Conservation (phyloP, 2,329 filamentous ascomycete species). For the Sclerotinia spermophila region DNA sequence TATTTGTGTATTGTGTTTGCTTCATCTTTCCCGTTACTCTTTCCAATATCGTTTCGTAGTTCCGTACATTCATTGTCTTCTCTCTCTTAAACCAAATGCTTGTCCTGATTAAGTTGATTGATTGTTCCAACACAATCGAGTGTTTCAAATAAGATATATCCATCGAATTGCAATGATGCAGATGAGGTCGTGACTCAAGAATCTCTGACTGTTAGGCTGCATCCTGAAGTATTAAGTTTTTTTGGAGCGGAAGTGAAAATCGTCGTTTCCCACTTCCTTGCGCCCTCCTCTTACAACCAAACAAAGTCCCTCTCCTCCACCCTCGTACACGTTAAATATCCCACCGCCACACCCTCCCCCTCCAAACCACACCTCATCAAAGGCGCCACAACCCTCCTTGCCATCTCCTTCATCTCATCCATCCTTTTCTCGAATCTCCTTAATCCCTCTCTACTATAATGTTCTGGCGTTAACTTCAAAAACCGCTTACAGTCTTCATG, state of each 20-base stretch:
- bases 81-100: not conserved
- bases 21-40: not conserved
- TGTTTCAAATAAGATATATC: not conserved
- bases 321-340: slow-evolving; percentile 63
- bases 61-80: not conserved
- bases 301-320: slow-evolving; percentile 60
- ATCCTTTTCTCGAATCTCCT: slow-evolving; percentile 80
- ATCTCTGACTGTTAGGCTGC: not conserved
- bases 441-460: slow-evolving; percentile 84
- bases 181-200: not conserved
- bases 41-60: not conserved
- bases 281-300: slow-evolving; percentile 42
- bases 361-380: slow-evolving; percentile 83
- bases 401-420: slow-evolving; percentile 83
- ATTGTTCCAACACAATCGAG: not conserved
- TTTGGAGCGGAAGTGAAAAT: not conserved
- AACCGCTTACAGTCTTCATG: slow-evolving; percentile 92
- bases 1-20: not conserved
- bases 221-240: not conserved
- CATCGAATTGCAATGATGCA: not conserved
- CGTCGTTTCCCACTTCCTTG: not conserved
- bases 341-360: slow-evolving; percentile 59
- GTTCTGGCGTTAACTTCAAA: slow-evolving; percentile 74
- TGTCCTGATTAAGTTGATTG: not conserved
- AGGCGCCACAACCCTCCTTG: slow-evolving; percentile 76